phyloP scores from a whole-genome alignment of 345 rosid species.

The Eucalyptus marginata region DNA sequence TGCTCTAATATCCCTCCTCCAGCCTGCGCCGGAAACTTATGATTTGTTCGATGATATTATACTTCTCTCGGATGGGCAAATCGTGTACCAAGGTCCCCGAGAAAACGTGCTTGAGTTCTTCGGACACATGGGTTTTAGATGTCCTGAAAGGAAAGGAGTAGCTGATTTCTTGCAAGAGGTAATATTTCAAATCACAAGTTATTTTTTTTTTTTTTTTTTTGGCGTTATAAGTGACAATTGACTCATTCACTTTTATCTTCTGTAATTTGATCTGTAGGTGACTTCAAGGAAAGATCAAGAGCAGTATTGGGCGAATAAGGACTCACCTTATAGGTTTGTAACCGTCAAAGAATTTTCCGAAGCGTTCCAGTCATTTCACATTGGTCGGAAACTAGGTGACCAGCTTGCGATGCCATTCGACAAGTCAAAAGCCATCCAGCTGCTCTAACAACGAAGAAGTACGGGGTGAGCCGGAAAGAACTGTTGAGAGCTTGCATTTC shows the following conservation, averaged over 20 bases:
- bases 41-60: constrained; percentile 68
- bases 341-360: constrained; percentile 48
- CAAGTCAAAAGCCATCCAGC: constrained; percentile 63
- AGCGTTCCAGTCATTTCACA: constrained; percentile 54
- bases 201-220: not conserved
- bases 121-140: constrained; percentile 47
- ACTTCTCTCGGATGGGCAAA: constrained; percentile 70
- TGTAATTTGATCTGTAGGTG: constrained; percentile 7
- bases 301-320: constrained; percentile 61
- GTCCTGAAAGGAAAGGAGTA: constrained; percentile 77
- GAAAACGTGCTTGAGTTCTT: constrained; percentile 58
- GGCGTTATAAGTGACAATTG: not conserved
- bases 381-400: constrained; percentile 53
- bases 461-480: constrained; percentile 50
- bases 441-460: constrained; percentile 56
- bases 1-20: constrained; percentile 70
- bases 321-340: constrained; percentile 47
- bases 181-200: not conserved
- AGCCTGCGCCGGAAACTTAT: constrained; percentile 75
- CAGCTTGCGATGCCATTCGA: constrained; percentile 62
- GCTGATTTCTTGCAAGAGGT: constrained; percentile 90
- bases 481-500: constrained; percentile 62
- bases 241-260: not conserved
- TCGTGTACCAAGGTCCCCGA: constrained; percentile 74
- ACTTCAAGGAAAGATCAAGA: constrained; percentile 80